Conservation (phyloP, 129 eudicot genomes). For the Silybum marianum region DNA sequence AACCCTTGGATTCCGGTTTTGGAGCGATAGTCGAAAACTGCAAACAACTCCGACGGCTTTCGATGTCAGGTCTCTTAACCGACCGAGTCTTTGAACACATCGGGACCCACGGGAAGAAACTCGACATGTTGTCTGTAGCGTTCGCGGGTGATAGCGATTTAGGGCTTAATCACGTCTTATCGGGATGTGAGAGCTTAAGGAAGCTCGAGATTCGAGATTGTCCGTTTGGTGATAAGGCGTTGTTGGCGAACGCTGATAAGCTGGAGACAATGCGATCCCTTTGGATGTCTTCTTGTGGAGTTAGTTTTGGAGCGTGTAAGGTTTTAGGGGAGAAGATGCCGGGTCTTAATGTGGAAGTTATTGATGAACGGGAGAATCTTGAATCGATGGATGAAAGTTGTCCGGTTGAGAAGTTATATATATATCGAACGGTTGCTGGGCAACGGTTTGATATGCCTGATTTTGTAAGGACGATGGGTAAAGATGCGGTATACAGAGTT, state of each 20-base stretch:
- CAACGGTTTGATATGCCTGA: constrained; percentile 75
- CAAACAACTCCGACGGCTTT: constrained; percentile 73
- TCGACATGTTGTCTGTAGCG: constrained; percentile 94
- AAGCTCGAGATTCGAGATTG: constrained; percentile 96
- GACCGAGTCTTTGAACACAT: constrained; percentile 82
- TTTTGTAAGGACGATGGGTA: constrained; percentile 73
- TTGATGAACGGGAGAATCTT: constrained; percentile 79
- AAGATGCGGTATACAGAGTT: constrained; percentile 30
- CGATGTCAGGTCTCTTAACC: constrained; percentile 78
- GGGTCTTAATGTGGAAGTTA: constrained; percentile 87
- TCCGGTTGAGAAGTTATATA: constrained; percentile 80
- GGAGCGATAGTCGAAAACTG: constrained; percentile 88
- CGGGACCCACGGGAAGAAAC: constrained; percentile 76
- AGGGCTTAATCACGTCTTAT: constrained; percentile 80
- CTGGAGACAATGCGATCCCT: constrained; percentile 99
- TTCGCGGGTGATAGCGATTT: constrained; percentile 90
- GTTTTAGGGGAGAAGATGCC: constrained; percentile 80
- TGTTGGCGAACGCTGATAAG: constrained; percentile 87
- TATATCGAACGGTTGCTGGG: constrained; percentile 82
- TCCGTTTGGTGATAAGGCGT: constrained; percentile 93
- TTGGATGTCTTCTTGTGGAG: constrained; percentile 98
- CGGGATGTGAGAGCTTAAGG: constrained; percentile 89
- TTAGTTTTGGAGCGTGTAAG: constrained; percentile 88
- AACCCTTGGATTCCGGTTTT: constrained; percentile 86
- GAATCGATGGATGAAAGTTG: constrained; percentile 58